phyloP scores from a whole-genome alignment of 2,329 filamentous ascomycete genomes.

The Fusarium sp. region DNA sequence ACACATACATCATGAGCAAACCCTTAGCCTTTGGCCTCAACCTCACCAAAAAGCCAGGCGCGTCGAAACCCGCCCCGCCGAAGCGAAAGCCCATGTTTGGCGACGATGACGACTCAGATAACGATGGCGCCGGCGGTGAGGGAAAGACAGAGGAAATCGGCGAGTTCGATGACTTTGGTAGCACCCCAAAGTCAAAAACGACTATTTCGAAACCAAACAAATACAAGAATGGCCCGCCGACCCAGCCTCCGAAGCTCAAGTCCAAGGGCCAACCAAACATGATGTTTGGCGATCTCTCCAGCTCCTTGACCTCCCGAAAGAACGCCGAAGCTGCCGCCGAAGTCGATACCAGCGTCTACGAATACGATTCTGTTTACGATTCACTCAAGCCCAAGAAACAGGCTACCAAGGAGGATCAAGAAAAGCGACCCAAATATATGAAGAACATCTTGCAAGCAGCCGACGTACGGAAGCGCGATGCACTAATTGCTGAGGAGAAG shows the following conservation, averaged over 20 bases:
- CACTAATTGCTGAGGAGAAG: conserved; percentile 84
- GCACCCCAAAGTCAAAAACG: conserved; percentile 46
- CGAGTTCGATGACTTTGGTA: conserved; percentile 69
- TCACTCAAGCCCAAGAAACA: conserved; percentile 78
- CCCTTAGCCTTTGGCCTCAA: conserved; percentile 72
- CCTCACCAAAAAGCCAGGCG: conserved; percentile 69
- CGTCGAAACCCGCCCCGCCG: conserved; percentile 64
- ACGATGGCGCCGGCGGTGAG: conserved; percentile 58
- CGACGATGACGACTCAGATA: conserved; percentile 69
- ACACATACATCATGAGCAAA: conserved; percentile 60
- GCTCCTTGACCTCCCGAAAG: conserved; percentile 73
- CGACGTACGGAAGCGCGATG: conserved; percentile 82
- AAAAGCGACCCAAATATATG: conserved; percentile 85
- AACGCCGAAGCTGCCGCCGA: conserved; percentile 76
- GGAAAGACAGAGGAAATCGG: conserved; percentile 72
- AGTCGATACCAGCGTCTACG: conserved; percentile 82
- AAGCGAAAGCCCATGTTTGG: conserved; percentile 73
- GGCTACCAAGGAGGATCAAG: conserved; percentile 66
- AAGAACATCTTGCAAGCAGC: conserved; percentile 79
- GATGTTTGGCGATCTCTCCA: conserved; percentile 77
- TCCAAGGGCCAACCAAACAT: conserved; percentile 59
- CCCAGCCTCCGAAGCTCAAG: conserved; percentile 62
- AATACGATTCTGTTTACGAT: conserved; percentile 88
- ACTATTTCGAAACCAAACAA: conserved; percentile 53
- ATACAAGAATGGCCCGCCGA: conserved; percentile 53